phyloP scores from a whole-genome alignment of 2,329 filamentous ascomycete genomes.

The Nannizziopsis arthrosporioides region DNA sequence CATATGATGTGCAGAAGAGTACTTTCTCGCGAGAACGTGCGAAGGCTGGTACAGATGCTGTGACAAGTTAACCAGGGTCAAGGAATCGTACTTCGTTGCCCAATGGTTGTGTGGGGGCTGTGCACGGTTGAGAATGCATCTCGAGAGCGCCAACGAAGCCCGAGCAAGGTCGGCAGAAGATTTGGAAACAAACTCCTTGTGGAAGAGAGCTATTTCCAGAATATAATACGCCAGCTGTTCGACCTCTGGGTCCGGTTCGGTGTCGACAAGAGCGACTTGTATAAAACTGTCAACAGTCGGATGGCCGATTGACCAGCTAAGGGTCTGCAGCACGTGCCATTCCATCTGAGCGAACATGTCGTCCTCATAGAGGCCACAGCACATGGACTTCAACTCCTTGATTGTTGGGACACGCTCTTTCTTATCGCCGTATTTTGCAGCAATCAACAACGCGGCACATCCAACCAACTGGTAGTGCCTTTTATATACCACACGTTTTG shows the following conservation, averaged over 20 bases:
- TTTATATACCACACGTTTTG: constrained; percentile 95
- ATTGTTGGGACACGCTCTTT: constrained; percentile 98
- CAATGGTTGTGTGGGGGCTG: constrained; percentile 67
- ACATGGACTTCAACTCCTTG: constrained; percentile 96
- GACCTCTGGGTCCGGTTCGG: constrained; percentile 65
- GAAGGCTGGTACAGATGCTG: constrained; percentile 57
- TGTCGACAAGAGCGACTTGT: constrained; percentile 70
- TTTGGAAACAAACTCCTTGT: constrained; percentile 91
- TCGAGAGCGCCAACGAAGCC: constrained; percentile 71
- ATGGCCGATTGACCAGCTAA: constrained; percentile 92
- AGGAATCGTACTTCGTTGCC: constrained; percentile 46
- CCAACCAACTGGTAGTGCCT: constrained; percentile 97
- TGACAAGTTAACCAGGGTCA: constrained; percentile 48
- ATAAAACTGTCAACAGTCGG: constrained; percentile 92
- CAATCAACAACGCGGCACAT: constrained; percentile 88
- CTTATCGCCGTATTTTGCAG: constrained; percentile 96
- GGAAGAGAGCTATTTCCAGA: constrained; percentile 87
- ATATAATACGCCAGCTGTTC: constrained; percentile 94
- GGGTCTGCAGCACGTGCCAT: constrained; percentile 95
- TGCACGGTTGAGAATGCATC: constrained; percentile 70
- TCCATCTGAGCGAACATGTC: constrained; percentile 99
- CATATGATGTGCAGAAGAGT: constrained; percentile 54
- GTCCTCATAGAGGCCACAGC: constrained; percentile 93
- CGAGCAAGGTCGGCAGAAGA: constrained; percentile 84
- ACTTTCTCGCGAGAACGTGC: constrained; percentile 56